phyloP scores from a whole-genome alignment of 805 yeast species.

The Wickerhamiella galacta region DNA sequence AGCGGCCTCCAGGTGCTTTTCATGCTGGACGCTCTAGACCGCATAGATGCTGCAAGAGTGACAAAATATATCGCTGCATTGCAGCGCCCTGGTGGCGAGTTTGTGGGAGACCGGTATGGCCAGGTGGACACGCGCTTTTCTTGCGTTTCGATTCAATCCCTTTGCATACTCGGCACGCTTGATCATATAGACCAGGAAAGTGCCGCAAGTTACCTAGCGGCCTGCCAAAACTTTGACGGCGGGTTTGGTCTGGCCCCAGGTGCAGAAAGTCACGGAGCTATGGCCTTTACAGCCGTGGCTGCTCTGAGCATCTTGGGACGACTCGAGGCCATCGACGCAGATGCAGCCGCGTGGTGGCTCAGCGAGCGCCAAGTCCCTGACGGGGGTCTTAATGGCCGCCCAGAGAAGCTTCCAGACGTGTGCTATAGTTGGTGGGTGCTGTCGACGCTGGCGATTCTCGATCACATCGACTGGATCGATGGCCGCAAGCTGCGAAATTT shows the following conservation, averaged over 20 bases:
- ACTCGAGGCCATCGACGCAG: constrained; percentile 32
- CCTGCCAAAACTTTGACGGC: constrained; percentile 85
- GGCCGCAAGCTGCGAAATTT: constrained; percentile 41
- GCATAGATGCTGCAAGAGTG: constrained; percentile 21
- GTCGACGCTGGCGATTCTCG: constrained; percentile 53
- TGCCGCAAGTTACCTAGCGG: constrained; percentile 46
- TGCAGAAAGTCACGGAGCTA: constrained; percentile 85
- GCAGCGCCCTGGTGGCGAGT: constrained; percentile 50
- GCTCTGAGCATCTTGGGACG: constrained; percentile 52
- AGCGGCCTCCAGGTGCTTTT: constrained; percentile 72
- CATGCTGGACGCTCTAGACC: constrained; percentile 43
- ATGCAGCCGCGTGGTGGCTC: constrained; percentile 57
- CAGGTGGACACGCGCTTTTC: constrained; percentile 87
- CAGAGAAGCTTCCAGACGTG: constrained; percentile 91
- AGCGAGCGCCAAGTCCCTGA: constrained; percentile 71
- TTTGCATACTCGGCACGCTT: constrained; percentile 52
- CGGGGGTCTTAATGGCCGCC: constrained; percentile 94
- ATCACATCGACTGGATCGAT: constrained; percentile 63
- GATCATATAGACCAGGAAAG: constrained; percentile 34
- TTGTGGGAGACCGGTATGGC: constrained; percentile 81
- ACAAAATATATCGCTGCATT: constrained; percentile 24
- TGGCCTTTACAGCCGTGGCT: constrained; percentile 63
- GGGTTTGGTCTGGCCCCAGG: constrained; percentile 91
- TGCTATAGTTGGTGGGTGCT: constrained; percentile 98
- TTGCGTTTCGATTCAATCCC: constrained; percentile 59